These are phyloP conservation scores for Conticribra guillardii DNA, from an alignment of 108 stramenopile species.

Conservation along the genomic window DNA sequence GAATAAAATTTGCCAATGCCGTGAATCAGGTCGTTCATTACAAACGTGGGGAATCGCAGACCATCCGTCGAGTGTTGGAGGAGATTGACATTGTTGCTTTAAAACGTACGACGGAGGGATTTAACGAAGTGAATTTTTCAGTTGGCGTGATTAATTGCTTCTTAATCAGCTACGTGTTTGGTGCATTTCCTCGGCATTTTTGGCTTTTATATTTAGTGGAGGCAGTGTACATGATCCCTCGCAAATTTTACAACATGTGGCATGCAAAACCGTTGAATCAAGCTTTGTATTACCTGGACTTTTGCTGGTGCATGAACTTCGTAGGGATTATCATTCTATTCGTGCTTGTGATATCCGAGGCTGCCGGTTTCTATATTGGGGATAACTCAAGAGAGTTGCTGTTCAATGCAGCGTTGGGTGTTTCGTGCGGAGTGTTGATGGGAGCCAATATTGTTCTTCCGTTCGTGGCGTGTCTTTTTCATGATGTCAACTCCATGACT, in stretches of 20 bases:
- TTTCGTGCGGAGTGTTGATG: conserved; percentile 54
- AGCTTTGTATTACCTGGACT: conserved; percentile 61
- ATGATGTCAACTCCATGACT: conserved; percentile 58
- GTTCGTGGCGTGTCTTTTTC: conserved; percentile 64
- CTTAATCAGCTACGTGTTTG: conserved; percentile 47
- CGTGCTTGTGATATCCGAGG: conserved; percentile 17
- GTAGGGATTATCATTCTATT: conserved; percentile 27
- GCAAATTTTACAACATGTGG: conserved; percentile 29
- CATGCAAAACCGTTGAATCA: conserved; percentile 51
- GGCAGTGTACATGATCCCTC: conserved; percentile 44
- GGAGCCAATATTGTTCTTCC: conserved; percentile 54
- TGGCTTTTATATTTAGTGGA: conserved; percentile 56
- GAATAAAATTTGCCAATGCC: background rate
- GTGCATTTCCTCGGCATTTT: conserved; percentile 53
- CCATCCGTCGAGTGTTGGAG: conserved; percentile 48
- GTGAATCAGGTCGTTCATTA: conserved; percentile 6
- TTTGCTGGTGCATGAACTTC: conserved; percentile 68
- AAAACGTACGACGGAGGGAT: conserved; percentile 44
- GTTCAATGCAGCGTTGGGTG: conserved; percentile 49
- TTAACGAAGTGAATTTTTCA: conserved; percentile 57
- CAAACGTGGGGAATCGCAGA: conserved; percentile 42
- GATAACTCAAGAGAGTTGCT: conserved; percentile 29
- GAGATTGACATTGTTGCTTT: conserved; percentile 44
- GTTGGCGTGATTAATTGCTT: conserved; percentile 57
- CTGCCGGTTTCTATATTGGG: conserved; percentile 1